A percentile compares a stretch with the other conserved stretches of the same genome.
Conservation (phyloP, 305 asterid genomes). For the Euphrasia arctica region DNA sequence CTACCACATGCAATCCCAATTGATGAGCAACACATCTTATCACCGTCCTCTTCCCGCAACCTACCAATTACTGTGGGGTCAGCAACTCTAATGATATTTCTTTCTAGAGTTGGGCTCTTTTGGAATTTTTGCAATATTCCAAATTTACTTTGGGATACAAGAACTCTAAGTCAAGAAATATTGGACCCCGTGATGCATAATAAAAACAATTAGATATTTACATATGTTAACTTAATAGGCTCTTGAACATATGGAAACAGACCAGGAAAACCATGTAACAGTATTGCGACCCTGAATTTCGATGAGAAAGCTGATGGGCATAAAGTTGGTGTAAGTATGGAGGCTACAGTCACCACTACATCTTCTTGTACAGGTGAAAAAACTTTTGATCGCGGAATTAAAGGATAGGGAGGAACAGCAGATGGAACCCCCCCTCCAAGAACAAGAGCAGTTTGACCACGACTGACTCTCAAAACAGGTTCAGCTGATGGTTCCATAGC, state of each 20-base stretch:
- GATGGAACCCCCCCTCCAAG: constrained; percentile 85
- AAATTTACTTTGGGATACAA: constrained; percentile 8
- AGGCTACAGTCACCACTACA: constrained; percentile 58
- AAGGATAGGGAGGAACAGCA: constrained; percentile 69
- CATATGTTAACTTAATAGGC: constrained; percentile 16
- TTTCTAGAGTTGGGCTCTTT: constrained; percentile 8
- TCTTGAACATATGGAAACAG: constrained; percentile 23
- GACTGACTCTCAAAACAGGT: constrained; percentile 66
- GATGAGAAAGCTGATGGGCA: constrained; percentile 84
- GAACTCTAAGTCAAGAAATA: constrained; percentile 12
- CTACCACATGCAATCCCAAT: constrained; percentile 92
- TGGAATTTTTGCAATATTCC: constrained; percentile 4
- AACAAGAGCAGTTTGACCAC: constrained; percentile 81
- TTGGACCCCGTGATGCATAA: too few species aligned
- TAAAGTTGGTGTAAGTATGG: constrained; percentile 77
- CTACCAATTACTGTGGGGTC: constrained; percentile 44
- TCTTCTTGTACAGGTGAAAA: constrained; percentile 62
- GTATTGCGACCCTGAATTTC: constrained; percentile 75
- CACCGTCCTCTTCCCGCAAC: constrained; percentile 90
- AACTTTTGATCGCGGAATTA: constrained; percentile 43
- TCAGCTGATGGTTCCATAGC: constrained; percentile 88
- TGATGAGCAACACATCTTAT: constrained; percentile 73
- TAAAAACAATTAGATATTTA: not conserved
- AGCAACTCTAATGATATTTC: constrained; percentile 12
- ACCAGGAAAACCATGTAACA: constrained; percentile 84